Percentiles rank a stretch among this genome's conserved stretches.
Evolutionary conservation across 768 basidiomycete species (phyloP).

Genomic region (Xerocomellus chrysenteron): DNA sequence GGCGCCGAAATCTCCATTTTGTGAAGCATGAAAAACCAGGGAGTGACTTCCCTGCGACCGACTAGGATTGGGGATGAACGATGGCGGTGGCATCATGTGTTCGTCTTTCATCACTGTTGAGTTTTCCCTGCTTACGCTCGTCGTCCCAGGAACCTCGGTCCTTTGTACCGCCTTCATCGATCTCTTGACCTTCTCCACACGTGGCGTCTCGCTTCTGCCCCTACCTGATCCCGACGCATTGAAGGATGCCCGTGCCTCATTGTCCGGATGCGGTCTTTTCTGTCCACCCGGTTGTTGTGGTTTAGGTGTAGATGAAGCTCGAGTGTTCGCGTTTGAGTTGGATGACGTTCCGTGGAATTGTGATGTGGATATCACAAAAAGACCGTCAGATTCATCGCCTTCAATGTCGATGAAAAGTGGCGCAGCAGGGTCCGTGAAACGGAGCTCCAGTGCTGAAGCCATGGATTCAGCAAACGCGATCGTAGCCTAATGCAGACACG

Average conservation of each 20-base stretch:
- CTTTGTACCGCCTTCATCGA: constrained; percentile 39
- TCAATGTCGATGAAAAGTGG: constrained; percentile 80
- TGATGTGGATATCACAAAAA: constrained; percentile 81
- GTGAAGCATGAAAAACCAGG: constrained; percentile 15
- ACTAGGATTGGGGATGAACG: constrained; percentile 17
- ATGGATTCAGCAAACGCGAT: constrained; percentile 77
- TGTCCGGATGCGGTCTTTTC: constrained; percentile 23
- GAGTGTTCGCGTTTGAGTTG: constrained; percentile 13
- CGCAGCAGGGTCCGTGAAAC: constrained; percentile 70
- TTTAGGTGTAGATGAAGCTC: constrained; percentile 18
- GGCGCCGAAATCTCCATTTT: constrained; percentile 15
- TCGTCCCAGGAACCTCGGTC: constrained; percentile 20
- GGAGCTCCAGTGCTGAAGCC: constrained; percentile 61
- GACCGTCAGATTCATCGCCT: constrained; percentile 58
- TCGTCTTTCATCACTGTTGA: constrained; percentile 20
- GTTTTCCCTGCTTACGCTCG: constrained; percentile 10
- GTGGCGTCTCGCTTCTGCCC: constrained; percentile 36
- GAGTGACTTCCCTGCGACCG: constrained; percentile 12
- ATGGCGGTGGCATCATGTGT: constrained; percentile 43
- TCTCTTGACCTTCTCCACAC: constrained; percentile 45
- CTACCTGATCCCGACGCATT: constrained; percentile 17
- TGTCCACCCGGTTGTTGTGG: constrained; percentile 11
- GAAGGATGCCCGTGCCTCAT: constrained; percentile 30
- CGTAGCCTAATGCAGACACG: constrained; percentile 57
- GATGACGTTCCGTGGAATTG: constrained; percentile 43